Base-by-base conservation (phyloP, 2,329 filamentous ascomycete genomes). In the Dactylellina cionopaga region DNA sequence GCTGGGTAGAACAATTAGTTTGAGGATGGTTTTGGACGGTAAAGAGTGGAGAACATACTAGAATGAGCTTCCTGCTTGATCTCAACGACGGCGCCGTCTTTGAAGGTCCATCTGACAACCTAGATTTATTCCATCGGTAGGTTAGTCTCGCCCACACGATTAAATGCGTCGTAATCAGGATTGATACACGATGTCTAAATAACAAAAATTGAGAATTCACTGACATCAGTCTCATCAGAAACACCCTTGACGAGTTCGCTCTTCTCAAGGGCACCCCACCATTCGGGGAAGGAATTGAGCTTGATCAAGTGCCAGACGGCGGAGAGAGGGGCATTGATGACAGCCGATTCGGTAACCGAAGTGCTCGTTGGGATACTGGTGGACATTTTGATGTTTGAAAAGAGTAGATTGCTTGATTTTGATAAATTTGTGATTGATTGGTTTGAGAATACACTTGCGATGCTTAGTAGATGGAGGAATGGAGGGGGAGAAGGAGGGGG, bases 1-100 rank as follows among this genome's bases (percentile, higher is more conserved):
- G 84, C 85, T 87, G 89, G 72, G 47, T n/a, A n/a, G n/a, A 24
- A 15, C 29, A 51, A 49, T 37, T 13, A 24, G 10, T 51, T 19
- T 19, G 19, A 43, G 31, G 11, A 37, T 11, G 11, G 9, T 47
- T 19, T 15, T 9, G 10, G 54, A 35, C 25, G 25, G 15, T 11
- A 15, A 22, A 69, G 27, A 37, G 0, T 13, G n/a, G n/a, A n/a
- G 43, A 43, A 65, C 29, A 33, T 74, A 35, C 89, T 87, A 75
- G 86, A 89, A 81, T 91, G 88, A 83, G 90, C 89, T 81, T 91
- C 89, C 82, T 89, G 88, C 86, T 91, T 91, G 76, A 91, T 87
- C 80, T 91, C 88, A 17, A 90, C 81, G 62, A 86, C 84, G 25
- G 85, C 87, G 52, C 88, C 88, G 77, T 91, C 89, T 79, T 88